Evolutionary conservation across 164 flowering plant species (phyloP).

Genomic region (Aristolochia fimbriata): DNA sequence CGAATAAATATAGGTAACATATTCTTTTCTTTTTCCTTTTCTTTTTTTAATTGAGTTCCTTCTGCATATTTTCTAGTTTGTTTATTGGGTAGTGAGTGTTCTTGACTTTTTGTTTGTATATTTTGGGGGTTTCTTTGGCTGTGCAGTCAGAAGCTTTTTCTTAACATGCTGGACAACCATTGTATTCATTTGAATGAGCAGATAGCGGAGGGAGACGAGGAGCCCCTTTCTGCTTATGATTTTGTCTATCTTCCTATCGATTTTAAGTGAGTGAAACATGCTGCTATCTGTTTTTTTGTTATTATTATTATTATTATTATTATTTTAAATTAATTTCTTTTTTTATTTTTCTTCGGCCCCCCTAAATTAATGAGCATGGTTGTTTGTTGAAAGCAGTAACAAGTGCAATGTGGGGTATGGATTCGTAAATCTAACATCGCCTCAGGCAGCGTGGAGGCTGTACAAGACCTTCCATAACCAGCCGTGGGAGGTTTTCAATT

Average conservation of each 20-base stretch:
- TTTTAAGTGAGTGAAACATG: conserved; percentile 52
- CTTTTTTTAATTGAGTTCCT: background rate
- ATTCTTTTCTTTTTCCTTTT: too few relatives aligned
- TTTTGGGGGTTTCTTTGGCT: background rate
- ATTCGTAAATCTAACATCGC: conserved; percentile 85
- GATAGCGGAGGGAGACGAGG: conserved; percentile 38
- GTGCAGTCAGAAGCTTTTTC: conserved; percentile 75
- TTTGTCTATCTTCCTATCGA: conserved; percentile 93
- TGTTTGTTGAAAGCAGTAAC: conserved; percentile 41
- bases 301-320: too few relatives aligned
- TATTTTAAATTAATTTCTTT: too few relatives aligned
- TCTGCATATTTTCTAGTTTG: background rate
- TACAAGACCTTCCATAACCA: conserved; percentile 78
- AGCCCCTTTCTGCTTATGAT: conserved; percentile 78
- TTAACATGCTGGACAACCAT: conserved; percentile 92
- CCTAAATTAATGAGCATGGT: too few relatives aligned
- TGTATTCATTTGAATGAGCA: conserved; percentile 84
- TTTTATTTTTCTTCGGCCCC: too few relatives aligned
- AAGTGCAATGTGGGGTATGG: conserved; percentile 98
- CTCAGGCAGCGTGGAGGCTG: conserved; percentile 71
- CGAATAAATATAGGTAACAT: conserved; percentile 95
- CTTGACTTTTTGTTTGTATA: background rate
- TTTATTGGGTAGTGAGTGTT: background rate
- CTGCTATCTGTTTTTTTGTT: too few relatives aligned
- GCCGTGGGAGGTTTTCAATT: conserved; percentile 91